phyloP scores from a whole-genome alignment of 1,284 basidiomycete genomes.

The Leccinum proximum region DNA sequence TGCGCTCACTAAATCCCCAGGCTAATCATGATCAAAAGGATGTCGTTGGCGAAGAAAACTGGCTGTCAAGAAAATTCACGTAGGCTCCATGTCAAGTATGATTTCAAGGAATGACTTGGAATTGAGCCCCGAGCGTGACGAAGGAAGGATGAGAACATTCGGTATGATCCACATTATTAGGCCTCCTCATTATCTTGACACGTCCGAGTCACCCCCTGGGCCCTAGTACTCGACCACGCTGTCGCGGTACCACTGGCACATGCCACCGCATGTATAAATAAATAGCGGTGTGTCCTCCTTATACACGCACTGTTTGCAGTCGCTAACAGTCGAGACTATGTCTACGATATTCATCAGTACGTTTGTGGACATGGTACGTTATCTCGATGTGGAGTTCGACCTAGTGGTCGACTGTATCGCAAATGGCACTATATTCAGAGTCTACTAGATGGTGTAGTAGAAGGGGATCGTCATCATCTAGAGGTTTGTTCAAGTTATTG shows the following conservation, averaged over 20 bases:
- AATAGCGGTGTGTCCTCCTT: slow-evolving; percentile 11
- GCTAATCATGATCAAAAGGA: not conserved
- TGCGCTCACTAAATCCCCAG: no score
- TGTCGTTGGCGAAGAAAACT: not conserved
- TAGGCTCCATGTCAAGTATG: not conserved
- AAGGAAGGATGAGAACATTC: not conserved
- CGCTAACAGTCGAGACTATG: slow-evolving; percentile 1
- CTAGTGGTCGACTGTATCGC: no score
- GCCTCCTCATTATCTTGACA: no score
- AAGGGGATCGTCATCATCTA: slow-evolving; percentile 8
- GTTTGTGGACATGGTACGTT: slow-evolving; percentile 10
- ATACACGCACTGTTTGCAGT: slow-evolving; percentile 15
- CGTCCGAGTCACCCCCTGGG: no score
- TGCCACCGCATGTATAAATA: slow-evolving; percentile 15
- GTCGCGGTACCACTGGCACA: slow-evolving; percentile 8
- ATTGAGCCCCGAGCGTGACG: slow-evolving; percentile 1
- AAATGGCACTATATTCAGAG: not conserved
- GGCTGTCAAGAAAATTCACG: not conserved
- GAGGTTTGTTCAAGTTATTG: slow-evolving; percentile 5
- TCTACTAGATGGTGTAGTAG: slow-evolving; percentile 7
- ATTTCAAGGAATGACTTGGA: not conserved
- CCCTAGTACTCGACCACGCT: slow-evolving; percentile 15
- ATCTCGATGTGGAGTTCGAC: not conserved
- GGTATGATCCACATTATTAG: not conserved
- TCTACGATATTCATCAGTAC: slow-evolving; percentile 5